Evolutionary conservation across 2,329 filamentous ascomycete genomes (phyloP), one percentile per base, ranked within the genome.

Genomic region (Pezizomycotina sp.): DNA sequence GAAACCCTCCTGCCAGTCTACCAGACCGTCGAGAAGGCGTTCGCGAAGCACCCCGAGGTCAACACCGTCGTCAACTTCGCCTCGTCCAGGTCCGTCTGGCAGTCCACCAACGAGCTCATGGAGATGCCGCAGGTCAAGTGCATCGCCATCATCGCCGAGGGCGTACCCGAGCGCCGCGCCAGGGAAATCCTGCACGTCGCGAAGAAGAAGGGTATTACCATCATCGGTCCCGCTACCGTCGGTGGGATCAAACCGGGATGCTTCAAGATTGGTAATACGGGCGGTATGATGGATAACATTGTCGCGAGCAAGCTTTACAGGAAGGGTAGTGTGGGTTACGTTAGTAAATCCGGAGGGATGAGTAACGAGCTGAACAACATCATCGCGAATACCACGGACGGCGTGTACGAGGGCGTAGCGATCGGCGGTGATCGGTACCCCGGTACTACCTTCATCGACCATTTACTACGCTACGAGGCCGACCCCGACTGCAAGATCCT

Each of bases 231-330:
- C 48, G 89, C 89, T 54, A 98, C 89, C 38, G 89, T 98, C 47
- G 89, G 89, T 73, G 89, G 89, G 56, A 95, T 98, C 68, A 98
- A 95, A 74, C 89, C 89, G 47, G 89, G 89, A 61, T 81, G 80
- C 60, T 98, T 86, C 79, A 98, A 95, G 74, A 98, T 98, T 50
- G 89, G 89, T 61, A 98, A 98, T 73, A 98, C 89, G 55, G 89
- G 89, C 72, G 89, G 89, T 63, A 98, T 98, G 89, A 98, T 98
- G 89, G 89, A 98, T 73, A 98, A 98, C 74, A 98, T 98, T 56
- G 89, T 98, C 48, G 83, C 89, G 53, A 95, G 89, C 60, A 98
- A 98, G 76, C 81, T 98, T 45, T 98, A 98, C 76, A 86, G 89
- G 64, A 89, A 89, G 66, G 89, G 89, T 54, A 95, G 89, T 53